These are phyloP conservation scores for Nothophoma quercina DNA, from an alignment of 2,329 filamentous ascomycete species.

Conservation along the genomic window DNA sequence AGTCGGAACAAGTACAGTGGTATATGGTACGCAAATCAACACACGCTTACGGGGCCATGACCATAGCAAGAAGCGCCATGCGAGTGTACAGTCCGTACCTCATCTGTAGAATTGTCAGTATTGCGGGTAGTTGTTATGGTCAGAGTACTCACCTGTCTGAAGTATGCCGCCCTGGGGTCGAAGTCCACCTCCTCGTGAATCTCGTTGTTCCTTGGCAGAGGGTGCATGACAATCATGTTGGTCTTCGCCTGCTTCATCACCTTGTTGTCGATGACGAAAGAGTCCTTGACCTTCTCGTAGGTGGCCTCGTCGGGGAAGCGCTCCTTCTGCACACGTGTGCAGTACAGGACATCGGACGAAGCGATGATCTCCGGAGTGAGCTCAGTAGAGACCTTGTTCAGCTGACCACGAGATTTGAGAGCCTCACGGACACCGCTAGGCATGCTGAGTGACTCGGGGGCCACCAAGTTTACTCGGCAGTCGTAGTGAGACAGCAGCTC, in stretches of 20 bases:
- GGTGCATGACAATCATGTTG: conserved; percentile 95
- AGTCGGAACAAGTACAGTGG: conserved; percentile 9
- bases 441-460: conserved; percentile 79
- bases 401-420: conserved; percentile 76
- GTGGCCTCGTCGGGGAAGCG: conserved; percentile 81
- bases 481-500: conserved; percentile 96
- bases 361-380: conserved; percentile 88
- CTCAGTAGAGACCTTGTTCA: conserved; percentile 76
- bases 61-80: conserved; percentile 94
- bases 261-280: conserved; percentile 88
- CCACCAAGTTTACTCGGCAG: conserved; percentile 89
- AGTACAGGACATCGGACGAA: conserved; percentile 91
- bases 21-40: conserved; percentile 11
- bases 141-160: conserved; percentile 83
- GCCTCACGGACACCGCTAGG: conserved; percentile 77
- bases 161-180: conserved; percentile 95
- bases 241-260: conserved; percentile 90
- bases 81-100: conserved; percentile 96
- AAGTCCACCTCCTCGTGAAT: conserved; percentile 96
- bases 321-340: conserved; percentile 96
- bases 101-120: conserved; percentile 73
- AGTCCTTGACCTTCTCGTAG: conserved; percentile 88
- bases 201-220: conserved; percentile 91
- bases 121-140: not conserved
- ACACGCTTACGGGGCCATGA: conserved; percentile 69